A percentile compares a stretch with the other conserved stretches of the same genome.
phyloP scores from a whole-genome alignment of 2,329 filamentous ascomycete genomes.

The Ascochyta koolunga region DNA sequence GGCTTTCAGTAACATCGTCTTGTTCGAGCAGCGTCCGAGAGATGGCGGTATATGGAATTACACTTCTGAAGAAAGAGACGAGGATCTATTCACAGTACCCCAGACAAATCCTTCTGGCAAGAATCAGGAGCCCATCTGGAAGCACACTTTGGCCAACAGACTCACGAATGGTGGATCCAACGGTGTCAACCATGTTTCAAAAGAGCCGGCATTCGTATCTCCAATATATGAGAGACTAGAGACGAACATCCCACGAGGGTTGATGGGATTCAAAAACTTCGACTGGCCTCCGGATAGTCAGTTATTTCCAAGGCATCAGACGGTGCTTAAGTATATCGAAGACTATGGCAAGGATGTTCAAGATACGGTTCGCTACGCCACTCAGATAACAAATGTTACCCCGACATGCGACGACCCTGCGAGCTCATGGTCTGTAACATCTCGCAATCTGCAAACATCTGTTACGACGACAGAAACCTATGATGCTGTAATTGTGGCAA shows the following conservation, averaged over 20 bases:
- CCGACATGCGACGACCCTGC: conserved; percentile 28
- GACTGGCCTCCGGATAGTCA: conserved; percentile 68
- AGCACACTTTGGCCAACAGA: background rate
- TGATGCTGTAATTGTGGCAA: conserved; percentile 56
- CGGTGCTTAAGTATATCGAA: conserved; percentile 76
- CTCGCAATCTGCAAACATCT: conserved; percentile 56
- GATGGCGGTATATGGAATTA: conserved; percentile 91
- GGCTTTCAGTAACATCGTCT: conserved; percentile 70
- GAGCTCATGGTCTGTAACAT: conserved; percentile 65
- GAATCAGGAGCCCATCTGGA: conserved; percentile 67
- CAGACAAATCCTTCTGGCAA: conserved; percentile 68
- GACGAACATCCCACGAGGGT: conserved; percentile 80
- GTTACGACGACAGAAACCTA: conserved; percentile 57
- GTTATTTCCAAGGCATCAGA: conserved; percentile 75
- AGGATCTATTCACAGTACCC: conserved; percentile 62
- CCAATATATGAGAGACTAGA: conserved; percentile 83
- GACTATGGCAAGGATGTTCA: conserved; percentile 72
- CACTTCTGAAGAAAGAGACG: conserved; percentile 57
- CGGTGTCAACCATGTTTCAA: background rate
- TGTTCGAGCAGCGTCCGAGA: conserved; percentile 81
- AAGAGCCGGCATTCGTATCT: conserved; percentile 71
- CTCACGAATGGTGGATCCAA: background rate
- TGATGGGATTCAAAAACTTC: conserved; percentile 82
- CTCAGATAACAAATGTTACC: conserved; percentile 68
- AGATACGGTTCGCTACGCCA: conserved; percentile 71